phyloP scores from a whole-genome alignment of 331 rosid genomes.

The Quercus phellos region DNA sequence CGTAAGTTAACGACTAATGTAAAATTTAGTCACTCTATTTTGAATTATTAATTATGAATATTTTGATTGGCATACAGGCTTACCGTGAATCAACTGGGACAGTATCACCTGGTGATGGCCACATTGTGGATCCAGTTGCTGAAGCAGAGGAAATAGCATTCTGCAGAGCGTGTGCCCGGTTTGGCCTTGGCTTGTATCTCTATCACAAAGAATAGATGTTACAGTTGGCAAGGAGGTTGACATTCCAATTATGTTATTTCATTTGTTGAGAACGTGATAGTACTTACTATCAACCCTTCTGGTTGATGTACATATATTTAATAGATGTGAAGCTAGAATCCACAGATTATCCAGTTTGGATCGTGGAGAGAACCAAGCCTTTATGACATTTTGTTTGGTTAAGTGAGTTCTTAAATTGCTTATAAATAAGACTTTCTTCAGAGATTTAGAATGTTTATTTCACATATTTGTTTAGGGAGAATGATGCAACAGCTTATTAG shows the following conservation, averaged over 20 bases:
- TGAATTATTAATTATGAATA: no score
- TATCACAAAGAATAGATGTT: constrained; percentile 62
- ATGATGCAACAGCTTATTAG: no score
- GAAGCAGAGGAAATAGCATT: constrained; percentile 95
- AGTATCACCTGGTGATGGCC: constrained; percentile 43
- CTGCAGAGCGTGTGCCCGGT: constrained; percentile 85
- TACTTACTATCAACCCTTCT: neutral
- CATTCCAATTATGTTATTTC: neutral
- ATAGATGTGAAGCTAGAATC: neutral
- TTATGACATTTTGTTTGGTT: neutral
- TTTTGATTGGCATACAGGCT: constrained; percentile 39
- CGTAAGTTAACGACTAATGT: no score
- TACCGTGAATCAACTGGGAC: constrained; percentile 92
- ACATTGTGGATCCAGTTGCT: constrained; percentile 70
- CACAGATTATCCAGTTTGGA: neutral
- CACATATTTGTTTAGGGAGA: neutral
- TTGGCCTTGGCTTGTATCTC: constrained; percentile 90
- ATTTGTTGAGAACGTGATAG: constrained; percentile 3
- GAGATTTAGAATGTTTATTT: neutral
- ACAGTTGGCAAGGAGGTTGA: neutral
- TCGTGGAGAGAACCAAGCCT: neutral
- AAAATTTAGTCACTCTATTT: no score
- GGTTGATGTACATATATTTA: constrained; percentile 16
- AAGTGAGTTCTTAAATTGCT: neutral
- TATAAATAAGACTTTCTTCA: neutral